These are phyloP conservation scores for Globisporangium cederbergense DNA, from an alignment of 352 stramenopile species.

Conservation along the genomic window DNA sequence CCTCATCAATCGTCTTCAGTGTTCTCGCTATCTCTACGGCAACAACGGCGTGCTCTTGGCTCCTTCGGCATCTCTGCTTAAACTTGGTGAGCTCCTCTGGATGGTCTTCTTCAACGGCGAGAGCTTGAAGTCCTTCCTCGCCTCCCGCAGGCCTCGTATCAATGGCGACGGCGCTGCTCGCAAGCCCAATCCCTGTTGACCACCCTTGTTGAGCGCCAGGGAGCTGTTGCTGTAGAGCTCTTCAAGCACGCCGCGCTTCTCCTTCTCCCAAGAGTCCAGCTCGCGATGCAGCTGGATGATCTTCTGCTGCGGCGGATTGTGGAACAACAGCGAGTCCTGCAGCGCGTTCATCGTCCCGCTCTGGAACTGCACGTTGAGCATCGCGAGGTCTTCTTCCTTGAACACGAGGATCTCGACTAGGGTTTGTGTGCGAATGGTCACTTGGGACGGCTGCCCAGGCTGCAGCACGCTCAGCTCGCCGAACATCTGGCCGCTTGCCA, in stretches of 20 bases:
- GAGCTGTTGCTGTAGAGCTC: constrained; percentile 30
- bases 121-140: constrained; percentile 6
- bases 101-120: constrained; percentile 7
- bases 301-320: constrained; percentile 77
- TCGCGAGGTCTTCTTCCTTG: constrained; percentile 41
- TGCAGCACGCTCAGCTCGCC: constrained; percentile 71
- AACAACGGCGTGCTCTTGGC: neutral
- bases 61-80: neutral
- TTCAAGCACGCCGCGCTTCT: constrained; percentile 49
- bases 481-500: constrained; percentile 69
- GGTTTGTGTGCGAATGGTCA: constrained; percentile 60
- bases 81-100: neutral
- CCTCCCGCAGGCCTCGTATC: neutral
- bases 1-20: neutral
- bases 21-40: neutral
- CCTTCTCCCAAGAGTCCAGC: constrained; percentile 39
- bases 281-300: constrained; percentile 60
- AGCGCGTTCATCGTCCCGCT: constrained; percentile 74
- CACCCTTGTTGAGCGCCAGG: neutral
- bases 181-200: neutral
- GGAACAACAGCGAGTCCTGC: constrained; percentile 72
- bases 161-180: neutral
- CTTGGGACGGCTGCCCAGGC: constrained; percentile 53
- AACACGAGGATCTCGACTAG: constrained; percentile 66
- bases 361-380: constrained; percentile 65